Evolutionary conservation across 805 yeast species (phyloP).

Genomic region (Maudiozyma serrabonitensis): DNA sequence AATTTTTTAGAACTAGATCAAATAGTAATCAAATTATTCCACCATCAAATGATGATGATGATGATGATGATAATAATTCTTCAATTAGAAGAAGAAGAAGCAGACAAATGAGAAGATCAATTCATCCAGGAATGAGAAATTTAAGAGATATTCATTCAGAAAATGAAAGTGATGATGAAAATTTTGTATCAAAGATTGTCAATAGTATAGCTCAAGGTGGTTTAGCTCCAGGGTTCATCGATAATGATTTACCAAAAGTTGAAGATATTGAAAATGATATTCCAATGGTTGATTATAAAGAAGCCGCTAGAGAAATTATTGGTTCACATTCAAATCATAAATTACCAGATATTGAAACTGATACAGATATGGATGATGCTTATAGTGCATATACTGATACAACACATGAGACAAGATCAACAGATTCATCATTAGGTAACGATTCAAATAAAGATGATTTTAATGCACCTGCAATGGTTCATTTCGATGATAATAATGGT

Average conservation of each 20-base stretch:
- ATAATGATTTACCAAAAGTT: constrained; percentile 31
- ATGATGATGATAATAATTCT: not conserved
- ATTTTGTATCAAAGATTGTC: constrained; percentile 24
- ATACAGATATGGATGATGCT: not conserved
- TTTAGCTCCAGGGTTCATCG: constrained; percentile 28
- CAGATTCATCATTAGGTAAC: constrained; percentile 4
- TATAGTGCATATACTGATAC: constrained; percentile 18
- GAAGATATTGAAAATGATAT: constrained; percentile 29
- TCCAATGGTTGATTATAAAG: constrained; percentile 36
- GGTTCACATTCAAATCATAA: constrained; percentile 1
- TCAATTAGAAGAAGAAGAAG: not conserved
- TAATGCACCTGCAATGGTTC: constrained; percentile 36
- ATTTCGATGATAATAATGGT: constrained; percentile 27
- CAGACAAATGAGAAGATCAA: not conserved
- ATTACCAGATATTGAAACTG: not conserved
- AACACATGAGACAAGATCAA: constrained; percentile 17
- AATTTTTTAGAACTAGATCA: not conserved
- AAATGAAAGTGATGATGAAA: constrained; percentile 16
- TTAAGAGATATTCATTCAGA: constrained; percentile 6
- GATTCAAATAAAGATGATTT: constrained; percentile 17
- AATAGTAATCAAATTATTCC: not conserved
- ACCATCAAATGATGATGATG: not conserved
- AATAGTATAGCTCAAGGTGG: constrained; percentile 26
- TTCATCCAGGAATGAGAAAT: not conserved
- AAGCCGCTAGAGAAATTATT: constrained; percentile 36